Percentiles rank a stretch among this genome's conserved stretches.
These are phyloP conservation scores for Collybia nuda DNA, from an alignment of 768 basidiomycete species.

Conservation along the genomic window DNA sequence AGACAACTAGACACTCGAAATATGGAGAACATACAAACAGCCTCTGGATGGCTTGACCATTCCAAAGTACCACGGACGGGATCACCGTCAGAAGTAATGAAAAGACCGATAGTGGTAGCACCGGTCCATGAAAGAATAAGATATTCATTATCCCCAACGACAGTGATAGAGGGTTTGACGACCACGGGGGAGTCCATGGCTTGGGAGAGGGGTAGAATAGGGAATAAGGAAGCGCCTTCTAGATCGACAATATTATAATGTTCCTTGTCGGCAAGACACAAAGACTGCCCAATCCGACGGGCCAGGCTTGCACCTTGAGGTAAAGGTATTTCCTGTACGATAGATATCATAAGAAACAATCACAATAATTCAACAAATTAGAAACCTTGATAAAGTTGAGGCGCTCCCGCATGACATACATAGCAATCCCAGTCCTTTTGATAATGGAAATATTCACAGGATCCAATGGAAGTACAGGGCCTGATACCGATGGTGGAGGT, in stretches of 20 bases:
- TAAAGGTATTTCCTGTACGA: constrained; percentile 66
- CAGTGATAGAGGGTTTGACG: constrained; percentile 68
- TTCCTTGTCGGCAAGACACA: constrained; percentile 75
- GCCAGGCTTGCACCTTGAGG: constrained; percentile 59
- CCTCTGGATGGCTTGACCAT: constrained; percentile 78
- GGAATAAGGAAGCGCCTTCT: constrained; percentile 64
- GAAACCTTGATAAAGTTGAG: constrained; percentile 60
- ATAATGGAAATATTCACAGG: constrained; percentile 73
- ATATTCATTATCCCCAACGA: constrained; percentile 79
- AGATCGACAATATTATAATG: constrained; percentile 82
- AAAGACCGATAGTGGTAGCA: constrained; percentile 77
- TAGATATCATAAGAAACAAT: neutral
- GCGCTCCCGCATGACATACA: constrained; percentile 67
- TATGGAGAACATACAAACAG: constrained; percentile 58
- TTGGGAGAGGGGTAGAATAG: constrained; percentile 80
- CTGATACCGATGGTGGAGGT: constrained; percentile 40
- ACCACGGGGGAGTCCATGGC: constrained; percentile 38
- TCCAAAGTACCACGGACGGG: constrained; percentile 88
- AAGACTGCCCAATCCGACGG: constrained; percentile 55
- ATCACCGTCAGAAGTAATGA: constrained; percentile 82
- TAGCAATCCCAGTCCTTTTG: constrained; percentile 60
- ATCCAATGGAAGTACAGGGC: constrained; percentile 35
- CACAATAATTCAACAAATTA: neutral
- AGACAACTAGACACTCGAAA: neutral
- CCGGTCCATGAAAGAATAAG: constrained; percentile 87